A percentile compares a stretch with the other conserved stretches of the same genome.
phyloP scores from a whole-genome alignment of 179 eudicot species.

The Silene vulgaris region DNA sequence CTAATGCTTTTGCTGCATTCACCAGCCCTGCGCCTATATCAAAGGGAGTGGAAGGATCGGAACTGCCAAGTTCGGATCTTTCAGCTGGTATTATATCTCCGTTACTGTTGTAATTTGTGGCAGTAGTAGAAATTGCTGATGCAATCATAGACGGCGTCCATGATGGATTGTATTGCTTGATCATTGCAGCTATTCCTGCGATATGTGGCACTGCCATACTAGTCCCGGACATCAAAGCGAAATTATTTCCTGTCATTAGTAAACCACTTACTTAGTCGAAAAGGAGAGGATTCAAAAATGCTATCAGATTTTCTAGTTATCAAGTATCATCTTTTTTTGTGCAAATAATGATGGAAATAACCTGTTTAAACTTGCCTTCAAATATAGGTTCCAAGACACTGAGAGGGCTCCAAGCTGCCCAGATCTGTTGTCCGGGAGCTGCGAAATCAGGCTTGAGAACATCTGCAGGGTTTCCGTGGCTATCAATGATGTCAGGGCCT shows the following conservation, averaged over 20 bases:
- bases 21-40: slow-evolving; percentile 82
- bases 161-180: slow-evolving; percentile 65
- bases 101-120: slow-evolving; percentile 47
- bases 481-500: slow-evolving; percentile 72
- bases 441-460: slow-evolving; percentile 80
- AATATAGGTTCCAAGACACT: slow-evolving; percentile 58
- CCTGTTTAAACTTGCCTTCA: slow-evolving; percentile 41
- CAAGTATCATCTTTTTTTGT: background rate
- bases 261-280: background rate
- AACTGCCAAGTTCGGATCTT: slow-evolving; percentile 44
- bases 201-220: slow-evolving; percentile 96
- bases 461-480: slow-evolving; percentile 46
- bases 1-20: slow-evolving; percentile 49
- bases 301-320: background rate
- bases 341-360: background rate
- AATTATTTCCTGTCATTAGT: slow-evolving; percentile 44
- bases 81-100: slow-evolving; percentile 72
- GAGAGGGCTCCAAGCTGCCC: slow-evolving; percentile 99
- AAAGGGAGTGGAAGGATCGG: slow-evolving; percentile 62
- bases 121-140: slow-evolving; percentile 84
- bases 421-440: slow-evolving; percentile 91
- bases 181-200: slow-evolving; percentile 85
- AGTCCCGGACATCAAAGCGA: slow-evolving; percentile 79
- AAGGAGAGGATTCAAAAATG: background rate
- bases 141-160: slow-evolving; percentile 91